These are phyloP conservation scores for Colletotrichum sp. DNA, from an alignment of 2,329 filamentous ascomycete genomes.

Conservation along the genomic window DNA sequence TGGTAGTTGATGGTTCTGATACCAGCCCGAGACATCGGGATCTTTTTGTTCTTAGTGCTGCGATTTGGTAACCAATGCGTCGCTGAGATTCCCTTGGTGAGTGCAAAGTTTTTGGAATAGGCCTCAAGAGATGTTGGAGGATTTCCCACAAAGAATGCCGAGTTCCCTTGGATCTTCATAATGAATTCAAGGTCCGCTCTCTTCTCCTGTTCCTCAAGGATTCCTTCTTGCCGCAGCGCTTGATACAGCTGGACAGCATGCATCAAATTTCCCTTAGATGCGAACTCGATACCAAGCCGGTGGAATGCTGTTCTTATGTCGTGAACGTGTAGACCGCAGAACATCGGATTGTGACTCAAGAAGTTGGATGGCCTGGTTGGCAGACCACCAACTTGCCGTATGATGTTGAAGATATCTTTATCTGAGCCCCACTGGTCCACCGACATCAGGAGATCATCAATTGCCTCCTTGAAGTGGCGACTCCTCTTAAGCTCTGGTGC, in stretches of 20 bases:
- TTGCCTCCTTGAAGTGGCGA: neutral
- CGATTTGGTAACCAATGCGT: constrained; percentile 24
- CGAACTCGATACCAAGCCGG: constrained; percentile 9
- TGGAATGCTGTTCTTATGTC: constrained; percentile 23
- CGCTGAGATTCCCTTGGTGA: constrained; percentile 23
- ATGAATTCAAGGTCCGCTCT: neutral
- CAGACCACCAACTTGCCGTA: neutral
- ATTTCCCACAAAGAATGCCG: constrained; percentile 26
- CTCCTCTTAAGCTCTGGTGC: neutral
- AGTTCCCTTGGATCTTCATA: constrained; percentile 16
- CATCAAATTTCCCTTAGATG: constrained; percentile 23
- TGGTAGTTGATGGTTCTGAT: constrained; percentile 20
- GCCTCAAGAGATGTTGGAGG: constrained; percentile 20
- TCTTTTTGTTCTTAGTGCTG: neutral
- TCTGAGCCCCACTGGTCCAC: constrained; percentile 13
- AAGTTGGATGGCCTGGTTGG: constrained; percentile 6
- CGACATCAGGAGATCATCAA: neutral
- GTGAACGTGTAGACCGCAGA: constrained; percentile 25
- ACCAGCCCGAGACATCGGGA: constrained; percentile 14
- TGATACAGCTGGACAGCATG: constrained; percentile 25
- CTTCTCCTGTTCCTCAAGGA: constrained; percentile 20
- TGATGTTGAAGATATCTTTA: constrained; percentile 6
- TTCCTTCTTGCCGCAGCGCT: constrained; percentile 24
- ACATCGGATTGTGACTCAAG: constrained; percentile 23
- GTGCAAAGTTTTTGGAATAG: constrained; percentile 27